Conservation (phyloP, 176 grass and related monocot genomes). For the Musa troglodytarum region DNA sequence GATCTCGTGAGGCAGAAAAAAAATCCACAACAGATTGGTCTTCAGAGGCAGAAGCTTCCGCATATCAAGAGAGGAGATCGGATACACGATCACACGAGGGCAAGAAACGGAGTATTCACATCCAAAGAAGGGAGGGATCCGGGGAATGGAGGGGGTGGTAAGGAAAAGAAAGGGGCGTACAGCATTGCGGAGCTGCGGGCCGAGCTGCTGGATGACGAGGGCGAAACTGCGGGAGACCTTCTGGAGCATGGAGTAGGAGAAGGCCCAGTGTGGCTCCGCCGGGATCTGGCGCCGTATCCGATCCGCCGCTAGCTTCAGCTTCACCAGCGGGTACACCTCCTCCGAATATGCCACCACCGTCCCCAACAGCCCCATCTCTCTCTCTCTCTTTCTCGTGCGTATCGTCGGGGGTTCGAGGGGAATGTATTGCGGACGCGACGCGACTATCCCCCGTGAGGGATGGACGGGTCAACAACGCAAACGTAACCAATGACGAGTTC, state of each 20-base stretch:
- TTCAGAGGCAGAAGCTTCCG: too few species aligned
- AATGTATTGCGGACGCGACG: too few species aligned
- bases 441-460: too few species aligned
- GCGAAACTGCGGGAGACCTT: conserved; percentile 92
- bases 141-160: neutral
- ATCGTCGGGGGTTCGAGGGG: too few species aligned
- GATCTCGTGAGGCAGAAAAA: too few species aligned
- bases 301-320: conserved; percentile 60
- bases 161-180: conserved; percentile 21
- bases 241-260: conserved; percentile 94
- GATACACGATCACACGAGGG: neutral
- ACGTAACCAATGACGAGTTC: too few species aligned
- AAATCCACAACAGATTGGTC: too few species aligned
- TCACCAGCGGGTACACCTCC: conserved; percentile 64
- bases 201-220: conserved; percentile 97
- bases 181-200: conserved; percentile 74
- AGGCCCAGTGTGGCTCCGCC: conserved; percentile 79
- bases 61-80: neutral
- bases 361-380: conserved; percentile 29
- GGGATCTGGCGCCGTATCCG: conserved; percentile 90
- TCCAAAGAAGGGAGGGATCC: neutral
- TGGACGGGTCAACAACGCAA: too few species aligned
- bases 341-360: conserved; percentile 49
- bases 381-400: neutral
- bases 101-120: too few species aligned